phyloP scores from a whole-genome alignment of 1,139 yeast genomes.

The Suhomyces yuchorum region DNA sequence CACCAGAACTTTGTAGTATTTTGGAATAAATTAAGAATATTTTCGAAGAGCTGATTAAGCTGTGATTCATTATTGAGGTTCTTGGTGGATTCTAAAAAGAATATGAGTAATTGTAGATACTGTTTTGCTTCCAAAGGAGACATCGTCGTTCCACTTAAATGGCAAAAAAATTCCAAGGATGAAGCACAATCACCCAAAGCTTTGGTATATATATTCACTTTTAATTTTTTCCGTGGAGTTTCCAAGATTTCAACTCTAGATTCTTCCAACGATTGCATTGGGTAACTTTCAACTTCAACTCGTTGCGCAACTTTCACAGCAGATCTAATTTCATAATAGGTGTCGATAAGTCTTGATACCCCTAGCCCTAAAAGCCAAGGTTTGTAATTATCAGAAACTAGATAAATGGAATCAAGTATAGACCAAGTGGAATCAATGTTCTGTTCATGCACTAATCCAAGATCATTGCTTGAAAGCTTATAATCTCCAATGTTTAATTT shows the following conservation, averaged over 20 bases:
- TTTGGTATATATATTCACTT: not conserved
- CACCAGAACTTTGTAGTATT: slow-evolving; percentile 1
- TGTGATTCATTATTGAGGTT: not conserved
- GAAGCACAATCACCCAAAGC: not conserved
- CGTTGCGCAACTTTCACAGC: not conserved
- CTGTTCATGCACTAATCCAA: slow-evolving; percentile 20
- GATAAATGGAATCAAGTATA: slow-evolving; percentile 25
- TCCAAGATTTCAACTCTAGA: not conserved
- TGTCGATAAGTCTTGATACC: slow-evolving; percentile 26
- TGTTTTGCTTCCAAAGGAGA: slow-evolving; percentile 18
- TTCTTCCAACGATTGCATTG: not conserved
- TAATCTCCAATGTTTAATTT: slow-evolving; percentile 14
- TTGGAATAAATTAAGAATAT: not conserved
- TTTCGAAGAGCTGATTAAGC: not conserved
- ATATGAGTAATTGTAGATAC: slow-evolving; percentile 35
- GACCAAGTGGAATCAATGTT: slow-evolving; percentile 30
- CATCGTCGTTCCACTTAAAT: not conserved
- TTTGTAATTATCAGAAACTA: slow-evolving; percentile 23
- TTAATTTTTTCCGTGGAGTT: slow-evolving; percentile 4
- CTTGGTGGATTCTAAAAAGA: slow-evolving; percentile 22
- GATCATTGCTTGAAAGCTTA: slow-evolving; percentile 14
- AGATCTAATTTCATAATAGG: slow-evolving; percentile 29
- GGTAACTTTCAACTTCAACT: not conserved
- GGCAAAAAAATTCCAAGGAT: slow-evolving; percentile 1
- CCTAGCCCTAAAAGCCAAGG: slow-evolving; percentile 42